Evolutionary conservation across 1,284 basidiomycete genomes (phyloP).

Genomic region (Volvariella surrecta): DNA sequence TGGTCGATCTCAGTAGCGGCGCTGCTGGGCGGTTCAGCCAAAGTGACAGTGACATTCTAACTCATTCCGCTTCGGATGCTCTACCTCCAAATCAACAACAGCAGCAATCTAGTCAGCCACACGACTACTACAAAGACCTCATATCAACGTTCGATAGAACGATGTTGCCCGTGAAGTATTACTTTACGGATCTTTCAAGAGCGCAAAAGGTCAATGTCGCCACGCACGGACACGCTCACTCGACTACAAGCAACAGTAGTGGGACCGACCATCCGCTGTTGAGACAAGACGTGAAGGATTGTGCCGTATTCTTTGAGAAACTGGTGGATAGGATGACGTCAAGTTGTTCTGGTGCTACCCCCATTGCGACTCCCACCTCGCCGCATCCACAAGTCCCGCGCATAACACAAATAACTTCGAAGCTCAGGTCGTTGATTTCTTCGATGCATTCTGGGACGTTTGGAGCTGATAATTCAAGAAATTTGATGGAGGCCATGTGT

Average conservation of each 20-base stretch:
- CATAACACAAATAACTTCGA: constrained; percentile 27
- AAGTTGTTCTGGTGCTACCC: constrained; percentile 12
- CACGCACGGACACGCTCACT: neutral
- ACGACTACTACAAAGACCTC: neutral
- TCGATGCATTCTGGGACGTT: constrained; percentile 36
- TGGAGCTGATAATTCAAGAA: constrained; percentile 34
- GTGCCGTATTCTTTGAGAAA: constrained; percentile 27
- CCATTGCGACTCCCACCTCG: neutral
- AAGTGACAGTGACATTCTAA: constrained; percentile 2
- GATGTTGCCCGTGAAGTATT: constrained; percentile 37
- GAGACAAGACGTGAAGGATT: constrained; percentile 28
- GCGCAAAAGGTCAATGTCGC: constrained; percentile 18
- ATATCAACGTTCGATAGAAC: constrained; percentile 27
- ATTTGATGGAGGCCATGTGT: constrained; percentile 35
- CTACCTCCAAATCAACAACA: constrained; percentile 4
- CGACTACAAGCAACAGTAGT: neutral
- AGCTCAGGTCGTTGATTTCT: constrained; percentile 30
- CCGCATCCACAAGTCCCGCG: constrained; percentile 10
- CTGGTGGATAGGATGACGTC: constrained; percentile 15
- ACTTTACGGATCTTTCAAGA: constrained; percentile 31
- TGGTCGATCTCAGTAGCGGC: constrained; percentile 36
- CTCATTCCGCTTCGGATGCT: neutral
- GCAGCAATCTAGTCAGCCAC: neutral
- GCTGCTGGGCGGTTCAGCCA: constrained; percentile 9
- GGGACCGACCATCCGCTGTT: constrained; percentile 13